These are phyloP conservation scores for Lentinus brumalis DNA, from an alignment of 768 basidiomycete species.

Conservation along the genomic window DNA sequence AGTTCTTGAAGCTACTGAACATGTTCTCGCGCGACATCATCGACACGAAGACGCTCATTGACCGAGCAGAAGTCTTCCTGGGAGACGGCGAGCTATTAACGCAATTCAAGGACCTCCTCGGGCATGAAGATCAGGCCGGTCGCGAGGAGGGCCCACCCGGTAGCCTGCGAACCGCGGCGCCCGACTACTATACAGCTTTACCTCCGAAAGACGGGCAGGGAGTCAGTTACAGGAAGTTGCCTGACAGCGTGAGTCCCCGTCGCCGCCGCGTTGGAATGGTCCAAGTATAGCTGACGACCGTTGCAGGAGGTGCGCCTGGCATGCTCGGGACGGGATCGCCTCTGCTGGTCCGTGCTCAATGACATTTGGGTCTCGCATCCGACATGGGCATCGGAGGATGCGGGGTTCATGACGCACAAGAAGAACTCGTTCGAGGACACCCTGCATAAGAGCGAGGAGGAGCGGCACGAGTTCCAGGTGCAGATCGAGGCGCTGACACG, in stretches of 20 bases:
- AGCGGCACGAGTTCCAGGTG: conserved; percentile 96
- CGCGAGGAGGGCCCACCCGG: conserved; percentile 74
- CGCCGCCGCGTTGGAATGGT: background rate
- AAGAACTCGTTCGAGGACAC: conserved; percentile 97
- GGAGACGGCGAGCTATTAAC: conserved; percentile 77
- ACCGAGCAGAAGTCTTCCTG: conserved; percentile 79
- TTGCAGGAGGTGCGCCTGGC: conserved; percentile 82
- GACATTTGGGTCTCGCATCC: conserved; percentile 99
- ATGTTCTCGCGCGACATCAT: conserved; percentile 93
- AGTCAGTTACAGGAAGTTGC: conserved; percentile 90
- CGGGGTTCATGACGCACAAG: conserved; percentile 92
- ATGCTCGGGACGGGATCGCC: conserved; percentile 92
- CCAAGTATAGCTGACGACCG: conserved; percentile 1
- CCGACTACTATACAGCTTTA: conserved; percentile 75
- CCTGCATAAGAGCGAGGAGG: conserved; percentile 95
- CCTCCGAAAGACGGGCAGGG: conserved; percentile 86
- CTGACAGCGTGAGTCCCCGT: conserved; percentile 72
- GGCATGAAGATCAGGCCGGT: conserved; percentile 69
- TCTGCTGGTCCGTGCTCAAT: conserved; percentile 94
- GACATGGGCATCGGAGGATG: conserved; percentile 96
- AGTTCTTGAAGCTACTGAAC: conserved; percentile 91
- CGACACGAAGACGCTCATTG: conserved; percentile 78
- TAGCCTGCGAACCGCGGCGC: conserved; percentile 73
- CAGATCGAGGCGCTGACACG: conserved; percentile 89
- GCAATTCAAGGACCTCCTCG: conserved; percentile 86